Evolutionary conservation across 345 rosid genomes (phyloP), one percentile per base, ranked within the genome.

Genomic region (Ceriops decandra): DNA sequence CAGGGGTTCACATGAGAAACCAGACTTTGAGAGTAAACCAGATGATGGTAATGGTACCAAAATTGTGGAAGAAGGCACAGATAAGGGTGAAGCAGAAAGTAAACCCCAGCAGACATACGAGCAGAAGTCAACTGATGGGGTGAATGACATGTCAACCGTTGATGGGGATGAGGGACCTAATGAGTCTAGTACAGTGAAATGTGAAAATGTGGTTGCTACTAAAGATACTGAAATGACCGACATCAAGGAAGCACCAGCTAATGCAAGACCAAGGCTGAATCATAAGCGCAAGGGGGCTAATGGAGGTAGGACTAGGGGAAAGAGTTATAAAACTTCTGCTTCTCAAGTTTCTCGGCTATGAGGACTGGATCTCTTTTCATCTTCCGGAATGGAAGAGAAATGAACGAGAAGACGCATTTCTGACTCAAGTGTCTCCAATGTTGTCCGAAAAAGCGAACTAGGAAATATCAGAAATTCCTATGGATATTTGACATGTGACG

Each of bases 241-340:
- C 47, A 2, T 32, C 26, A 35, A 26, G 4, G 58, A 65, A 65
- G 52, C 10, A 20, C 36, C 20, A 21, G 26, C 58, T 21, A 21
- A 31, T 27, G 22, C 27, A 27, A 51, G 26, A 60, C 17, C n/a
- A 30, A 51, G 51, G 60, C 42, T 11, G 53, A 28, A 7, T 36
- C 5, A 28, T 21, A 77, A 74, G 68, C 68, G 72, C 6, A 77
- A 61, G 60, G 60, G 64, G 20, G 57, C 67, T 70, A 47, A 57
- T 59, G 73, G 64, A 42, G 71, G 63, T 6, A 57, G 42, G 60
- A 67, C 57, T 21, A 60, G 76, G 52, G 53, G 64, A 69, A 74
- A 74, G 64, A 72, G 69, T 38, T 31, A 47, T 56, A 66, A 63
- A 49, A 30, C 27, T 32, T 24, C 26, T 24, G 26, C 26, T 24